Conservation (phyloP, 2,329 filamentous ascomycete genomes). For the Aspergillus glaucus region DNA sequence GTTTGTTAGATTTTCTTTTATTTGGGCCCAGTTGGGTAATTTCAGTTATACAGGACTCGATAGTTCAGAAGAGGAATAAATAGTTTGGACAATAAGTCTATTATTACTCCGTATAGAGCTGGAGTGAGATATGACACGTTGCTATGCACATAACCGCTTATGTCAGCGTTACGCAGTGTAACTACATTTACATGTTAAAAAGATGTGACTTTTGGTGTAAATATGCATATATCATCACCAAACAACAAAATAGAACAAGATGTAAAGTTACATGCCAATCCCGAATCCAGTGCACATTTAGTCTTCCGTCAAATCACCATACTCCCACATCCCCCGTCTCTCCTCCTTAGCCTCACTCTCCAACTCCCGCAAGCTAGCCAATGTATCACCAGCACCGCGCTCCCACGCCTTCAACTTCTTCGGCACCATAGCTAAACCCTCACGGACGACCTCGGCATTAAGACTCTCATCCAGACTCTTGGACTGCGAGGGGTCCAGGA, state of each 20-base stretch:
- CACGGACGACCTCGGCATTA: slow-evolving; percentile 78
- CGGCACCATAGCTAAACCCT: slow-evolving; percentile 85
- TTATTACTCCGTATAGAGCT: not conserved
- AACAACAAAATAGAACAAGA: slow-evolving; percentile 3
- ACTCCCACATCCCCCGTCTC: slow-evolving; percentile 92
- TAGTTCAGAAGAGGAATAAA: not conserved
- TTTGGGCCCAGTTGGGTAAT: too few relatives aligned
- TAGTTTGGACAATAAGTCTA: not conserved
- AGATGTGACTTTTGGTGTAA: too few relatives aligned
- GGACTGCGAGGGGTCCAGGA: slow-evolving; percentile 68
- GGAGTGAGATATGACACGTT: not conserved
- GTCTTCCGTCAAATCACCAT: slow-evolving; percentile 91
- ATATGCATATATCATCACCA: not conserved
- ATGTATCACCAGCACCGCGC: slow-evolving; percentile 63
- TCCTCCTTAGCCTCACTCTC: slow-evolving; percentile 74
- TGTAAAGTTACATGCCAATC: not conserved
- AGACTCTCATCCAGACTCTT: slow-evolving; percentile 68
- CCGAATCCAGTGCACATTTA: slow-evolving; percentile 32
- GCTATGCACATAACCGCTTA: not conserved
- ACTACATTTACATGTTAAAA: not conserved
- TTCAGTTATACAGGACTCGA: too few relatives aligned
- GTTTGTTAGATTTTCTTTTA: too few relatives aligned
- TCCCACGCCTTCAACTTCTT: slow-evolving; percentile 91
- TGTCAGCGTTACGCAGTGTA: not conserved
- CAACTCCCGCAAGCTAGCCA: slow-evolving; percentile 65